Conservation (phyloP, 208 protist species). For the Crithidia sp. region DNA sequence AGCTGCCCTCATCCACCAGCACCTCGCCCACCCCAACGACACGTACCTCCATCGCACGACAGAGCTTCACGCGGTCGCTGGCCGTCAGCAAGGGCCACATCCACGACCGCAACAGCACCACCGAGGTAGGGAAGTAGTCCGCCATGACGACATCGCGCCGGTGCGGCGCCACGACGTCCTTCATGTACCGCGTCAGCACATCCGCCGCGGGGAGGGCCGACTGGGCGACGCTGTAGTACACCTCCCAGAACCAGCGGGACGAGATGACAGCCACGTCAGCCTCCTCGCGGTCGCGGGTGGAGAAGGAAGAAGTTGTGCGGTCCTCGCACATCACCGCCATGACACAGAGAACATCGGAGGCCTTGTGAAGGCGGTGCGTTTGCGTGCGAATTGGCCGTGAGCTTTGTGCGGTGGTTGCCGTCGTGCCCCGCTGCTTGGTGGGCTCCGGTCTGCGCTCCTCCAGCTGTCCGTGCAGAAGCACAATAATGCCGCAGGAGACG, state of each 20-base stretch:
- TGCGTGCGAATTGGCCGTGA: constrained; percentile 47
- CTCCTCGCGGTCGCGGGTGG: constrained; percentile 44
- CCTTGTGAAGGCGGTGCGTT: constrained; percentile 39
- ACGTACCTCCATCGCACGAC: constrained; percentile 67
- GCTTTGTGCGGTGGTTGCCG: not conserved
- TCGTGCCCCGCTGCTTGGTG: constrained; percentile 4
- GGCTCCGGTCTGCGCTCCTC: constrained; percentile 40
- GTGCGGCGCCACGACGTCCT: constrained; percentile 55
- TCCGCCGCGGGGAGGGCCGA: constrained; percentile 34
- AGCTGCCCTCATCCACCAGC: constrained; percentile 68
- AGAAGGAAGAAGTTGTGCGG: constrained; percentile 48
- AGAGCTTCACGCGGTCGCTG: constrained; percentile 81
- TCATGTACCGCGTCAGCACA: constrained; percentile 59
- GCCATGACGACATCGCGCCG: constrained; percentile 63
- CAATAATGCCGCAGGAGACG: constrained; percentile 76
- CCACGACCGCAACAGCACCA: constrained; percentile 85
- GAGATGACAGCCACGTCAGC: constrained; percentile 82
- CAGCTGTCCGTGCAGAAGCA: constrained; percentile 83
- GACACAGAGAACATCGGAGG: constrained; percentile 68
- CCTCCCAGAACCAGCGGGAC: constrained; percentile 84
- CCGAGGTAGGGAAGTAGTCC: constrained; percentile 74
- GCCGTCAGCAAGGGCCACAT: constrained; percentile 77
- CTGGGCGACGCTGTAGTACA: constrained; percentile 55
- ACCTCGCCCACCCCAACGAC: constrained; percentile 80
- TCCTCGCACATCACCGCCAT: constrained; percentile 84